Evolutionary conservation across 495 filamentous ascomycete genomes (phyloP).

Genomic region (Tuber indicum): DNA sequence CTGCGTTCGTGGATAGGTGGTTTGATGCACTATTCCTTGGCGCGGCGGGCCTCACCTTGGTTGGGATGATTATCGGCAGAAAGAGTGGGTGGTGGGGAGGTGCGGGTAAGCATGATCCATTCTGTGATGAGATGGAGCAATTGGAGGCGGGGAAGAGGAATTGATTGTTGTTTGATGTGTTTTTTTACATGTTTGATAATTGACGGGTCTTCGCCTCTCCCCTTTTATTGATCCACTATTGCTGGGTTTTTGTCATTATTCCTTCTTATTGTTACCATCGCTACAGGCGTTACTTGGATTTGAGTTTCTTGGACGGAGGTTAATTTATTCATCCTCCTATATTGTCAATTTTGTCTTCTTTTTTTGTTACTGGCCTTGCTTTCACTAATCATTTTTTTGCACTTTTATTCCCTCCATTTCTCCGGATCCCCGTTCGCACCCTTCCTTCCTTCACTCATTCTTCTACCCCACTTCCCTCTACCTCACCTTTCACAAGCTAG

Average conservation of each 20-base stretch:
- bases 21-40: constrained; percentile 75
- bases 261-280: not conserved
- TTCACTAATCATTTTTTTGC: not conserved
- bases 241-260: not conserved
- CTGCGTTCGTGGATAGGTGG: constrained; percentile 72
- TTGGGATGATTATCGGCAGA: constrained; percentile 62
- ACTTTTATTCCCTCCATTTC: not conserved
- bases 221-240: not conserved
- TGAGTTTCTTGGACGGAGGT: not conserved
- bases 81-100: constrained; percentile 49
- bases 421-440: not conserved
- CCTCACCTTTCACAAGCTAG: not conserved
- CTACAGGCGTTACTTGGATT: not conserved
- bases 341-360: not conserved
- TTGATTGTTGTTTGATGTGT: not conserved
- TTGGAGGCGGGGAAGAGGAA: constrained; percentile 61
- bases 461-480: not conserved
- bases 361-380: not conserved
- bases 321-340: not conserved
- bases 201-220: not conserved
- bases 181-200: not conserved
- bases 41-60: constrained; percentile 55
- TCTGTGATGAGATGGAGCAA: constrained; percentile 56
- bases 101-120: constrained; percentile 50
- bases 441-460: not conserved